phyloP scores from a whole-genome alignment of 2,329 filamentous ascomycete species.

The Kalmusia sp. region DNA sequence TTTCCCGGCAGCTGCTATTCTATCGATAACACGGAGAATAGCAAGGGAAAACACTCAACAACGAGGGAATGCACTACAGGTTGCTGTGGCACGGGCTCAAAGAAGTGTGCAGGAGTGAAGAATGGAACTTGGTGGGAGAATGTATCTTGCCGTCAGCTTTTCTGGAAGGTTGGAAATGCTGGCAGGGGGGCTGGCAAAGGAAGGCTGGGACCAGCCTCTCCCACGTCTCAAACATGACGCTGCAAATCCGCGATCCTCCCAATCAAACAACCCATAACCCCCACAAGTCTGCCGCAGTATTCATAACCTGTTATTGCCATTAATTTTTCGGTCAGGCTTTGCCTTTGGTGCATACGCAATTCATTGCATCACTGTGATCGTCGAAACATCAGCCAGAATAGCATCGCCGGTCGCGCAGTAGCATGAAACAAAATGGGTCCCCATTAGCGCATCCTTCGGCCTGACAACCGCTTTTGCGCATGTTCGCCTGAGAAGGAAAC shows the following conservation, averaged over 20 bases:
- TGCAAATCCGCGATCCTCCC: slow-evolving; percentile 1
- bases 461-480: background rate
- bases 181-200: slow-evolving; percentile 8
- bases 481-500: no score
- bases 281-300: no score
- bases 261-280: slow-evolving; percentile 1
- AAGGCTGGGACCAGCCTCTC: slow-evolving; percentile 8
- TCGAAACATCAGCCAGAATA: background rate
- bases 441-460: slow-evolving; percentile 6
- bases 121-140: background rate
- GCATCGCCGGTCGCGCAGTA: background rate
- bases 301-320: background rate
- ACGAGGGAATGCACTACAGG: background rate
- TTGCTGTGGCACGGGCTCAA: slow-evolving; percentile 2
- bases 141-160: slow-evolving; percentile 2
- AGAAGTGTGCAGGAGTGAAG: slow-evolving; percentile 6
- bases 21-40: slow-evolving; percentile 17
- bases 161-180: slow-evolving; percentile 3
- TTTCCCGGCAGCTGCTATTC: slow-evolving; percentile 5
- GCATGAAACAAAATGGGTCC: slow-evolving; percentile 10
- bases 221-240: slow-evolving; percentile 8
- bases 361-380: slow-evolving; percentile 1
- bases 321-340: no score
- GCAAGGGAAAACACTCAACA: slow-evolving; percentile 13
- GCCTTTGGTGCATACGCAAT: background rate